phyloP scores from a whole-genome alignment of 495 filamentous ascomycete species.

The Neurospora africana region DNA sequence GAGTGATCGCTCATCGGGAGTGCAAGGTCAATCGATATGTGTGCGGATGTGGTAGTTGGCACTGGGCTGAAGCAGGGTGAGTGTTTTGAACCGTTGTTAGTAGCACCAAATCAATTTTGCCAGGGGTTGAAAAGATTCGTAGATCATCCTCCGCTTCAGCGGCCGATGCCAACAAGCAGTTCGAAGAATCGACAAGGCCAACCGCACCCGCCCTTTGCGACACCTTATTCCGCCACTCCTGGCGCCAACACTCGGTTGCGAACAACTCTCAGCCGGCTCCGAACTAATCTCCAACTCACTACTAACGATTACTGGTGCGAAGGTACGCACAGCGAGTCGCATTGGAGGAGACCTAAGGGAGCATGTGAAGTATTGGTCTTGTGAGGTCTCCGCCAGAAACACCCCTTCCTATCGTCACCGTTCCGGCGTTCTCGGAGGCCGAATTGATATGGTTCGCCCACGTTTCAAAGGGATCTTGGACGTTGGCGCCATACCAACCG shows the following conservation, averaged over 20 bases:
- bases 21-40: background rate
- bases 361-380: background rate
- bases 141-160: background rate
- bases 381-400: background rate
- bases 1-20: background rate
- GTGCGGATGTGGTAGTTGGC: background rate
- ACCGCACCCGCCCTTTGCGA: background rate
- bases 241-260: background rate
- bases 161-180: background rate
- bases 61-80: background rate
- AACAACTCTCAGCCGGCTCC: background rate
- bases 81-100: background rate
- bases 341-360: background rate
- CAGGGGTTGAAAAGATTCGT: background rate
- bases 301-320: background rate
- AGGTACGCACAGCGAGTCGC: background rate
- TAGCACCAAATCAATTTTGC: background rate
- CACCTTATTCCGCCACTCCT: background rate
- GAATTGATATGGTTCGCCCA: background rate
- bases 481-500: background rate
- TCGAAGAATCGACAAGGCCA: background rate
- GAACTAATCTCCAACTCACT: background rate
- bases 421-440: background rate
- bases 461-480: background rate
- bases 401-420: background rate